Evolutionary conservation across 1,139 yeast genomes (phyloP), one percentile per base, ranked within the genome.

Genomic region (Diutina catenulata): DNA sequence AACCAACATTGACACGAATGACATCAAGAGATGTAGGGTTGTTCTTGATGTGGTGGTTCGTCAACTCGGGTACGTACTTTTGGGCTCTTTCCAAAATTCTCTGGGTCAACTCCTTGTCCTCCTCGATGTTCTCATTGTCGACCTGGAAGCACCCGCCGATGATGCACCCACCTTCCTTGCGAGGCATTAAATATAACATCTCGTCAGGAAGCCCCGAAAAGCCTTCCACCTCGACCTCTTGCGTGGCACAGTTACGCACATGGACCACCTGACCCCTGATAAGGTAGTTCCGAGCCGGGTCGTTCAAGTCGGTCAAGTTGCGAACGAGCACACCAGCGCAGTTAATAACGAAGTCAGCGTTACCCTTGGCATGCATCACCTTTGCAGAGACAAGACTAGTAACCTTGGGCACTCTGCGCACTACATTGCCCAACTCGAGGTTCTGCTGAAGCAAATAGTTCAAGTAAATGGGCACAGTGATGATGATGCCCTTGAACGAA

Each of bases 131-230:
- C 33, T 49, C 49, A 28, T 51, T 53, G 25, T 56, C 45, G 2
- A 44, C 46, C 14, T 53, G 46, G 45, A 66, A 64, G 43, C 72
- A 63, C 1, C 77, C 78, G 1, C 77, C 78, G 37, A 72, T 60
- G 22, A 70, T 64, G 18, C 67, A 55, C 2, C 76, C 77, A 11
- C 77, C 77, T 49, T 72, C 77, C 41, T 63, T 62, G 37, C 77
- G 51, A 5, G 78, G 77, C 64, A 71, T 64, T 14, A 68, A 51
- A 44, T 72, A 72, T 22, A 70, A 51, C 43, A 52, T 43, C 44
- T 71, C 76, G 37, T 59, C 45, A 1, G 57, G 56, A 22, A 47
- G 46, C 1, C 52, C 58, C 4, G 64, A 58, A 36, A 56, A 55
- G 5, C 60, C 57, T 5, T 57, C 51, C 8, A 66, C 64, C 13